Base-by-base conservation (phyloP, 352 stramenopile genomes). In the Thraustochytrium sp. region DNA sequence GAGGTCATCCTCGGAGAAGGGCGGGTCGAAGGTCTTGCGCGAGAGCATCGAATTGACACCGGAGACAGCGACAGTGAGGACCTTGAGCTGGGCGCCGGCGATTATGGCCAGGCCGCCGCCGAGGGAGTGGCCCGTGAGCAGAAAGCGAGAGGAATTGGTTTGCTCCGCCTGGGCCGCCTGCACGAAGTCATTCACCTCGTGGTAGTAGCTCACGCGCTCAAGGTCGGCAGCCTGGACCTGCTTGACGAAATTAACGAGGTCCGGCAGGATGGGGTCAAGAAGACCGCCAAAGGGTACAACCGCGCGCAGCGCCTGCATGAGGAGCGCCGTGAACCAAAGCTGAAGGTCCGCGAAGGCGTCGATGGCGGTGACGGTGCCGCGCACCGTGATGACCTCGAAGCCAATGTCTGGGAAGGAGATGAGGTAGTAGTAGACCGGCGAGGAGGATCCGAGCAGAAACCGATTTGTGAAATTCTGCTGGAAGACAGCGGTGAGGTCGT, bases 291-390 rank as follows among this genome's bases (percentile, higher is more conserved):
- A 49, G 21, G 89, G 89, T 1, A 91, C 53, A 23, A 90, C n/a
- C 44, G 49, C 85, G 85, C 89, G 65, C 0, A 92, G 18, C 21
- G 37, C 36, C 64, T 92, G 89, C 68, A 90, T 87, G 16, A 92
- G 63, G 26, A 68, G 46, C 42, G 89, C 87, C 42, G 87, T 55
- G 42, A 88, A 82, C 89, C 89, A 92, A 1, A 92, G 49, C 75
- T 92, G 88, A 5, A 86, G 85, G 87, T 92, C 87, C 9, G 86
- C 74, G 11, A 92, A 80, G 80, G 86, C 86, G 76, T 92, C 89
- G 82, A 85, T 89, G 36, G 72, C 42, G 61, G 86, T 91, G 23
- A 59, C 16, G 16, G 89, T 90, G 44, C 88, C 88, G 37, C 89
- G 84, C 77, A 92, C 91, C 23, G 68, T 61, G 46, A 92, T 63